Conservation (phyloP, 2,329 filamentous ascomycete species). For the Xylariaceae sp. region DNA sequence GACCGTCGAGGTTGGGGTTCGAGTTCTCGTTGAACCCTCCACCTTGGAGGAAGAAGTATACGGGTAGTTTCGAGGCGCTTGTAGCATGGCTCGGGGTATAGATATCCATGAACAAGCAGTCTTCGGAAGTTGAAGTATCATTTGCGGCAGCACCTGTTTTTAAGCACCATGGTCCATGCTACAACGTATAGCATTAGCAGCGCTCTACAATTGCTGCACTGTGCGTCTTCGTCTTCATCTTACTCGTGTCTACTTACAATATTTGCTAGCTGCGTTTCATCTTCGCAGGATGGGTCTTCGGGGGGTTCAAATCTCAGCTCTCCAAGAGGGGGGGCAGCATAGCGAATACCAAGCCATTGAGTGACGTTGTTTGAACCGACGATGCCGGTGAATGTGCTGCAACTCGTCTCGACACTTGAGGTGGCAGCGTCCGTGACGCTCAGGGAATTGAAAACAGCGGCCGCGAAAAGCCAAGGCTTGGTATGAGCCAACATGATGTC, state of each 20-base stretch:
- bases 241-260: constrained; percentile 38
- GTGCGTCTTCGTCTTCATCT: constrained; percentile 4
- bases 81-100: constrained; percentile 57
- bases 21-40: constrained; percentile 56
- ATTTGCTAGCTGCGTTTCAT: constrained; percentile 51
- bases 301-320: constrained; percentile 66
- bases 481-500: constrained; percentile 10
- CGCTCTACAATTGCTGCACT: not conserved
- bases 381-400: constrained; percentile 63
- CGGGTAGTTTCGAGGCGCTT: constrained; percentile 54
- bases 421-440: constrained; percentile 21
- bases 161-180: constrained; percentile 30
- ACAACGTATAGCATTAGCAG: not conserved
- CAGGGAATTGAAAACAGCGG: constrained; percentile 21
- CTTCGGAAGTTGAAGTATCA: constrained; percentile 43
- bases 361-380: constrained; percentile 56
- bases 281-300: constrained; percentile 52
- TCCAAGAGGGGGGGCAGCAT: constrained; percentile 67
- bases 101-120: constrained; percentile 68
- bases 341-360: constrained; percentile 74
- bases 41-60: constrained; percentile 59
- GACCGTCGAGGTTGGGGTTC: constrained; percentile 56
- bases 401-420: constrained; percentile 59
- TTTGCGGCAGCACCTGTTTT: constrained; percentile 19
- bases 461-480: constrained; percentile 12